phyloP scores from a whole-genome alignment of 345 rosid species.

The Arabis hirsuta region DNA sequence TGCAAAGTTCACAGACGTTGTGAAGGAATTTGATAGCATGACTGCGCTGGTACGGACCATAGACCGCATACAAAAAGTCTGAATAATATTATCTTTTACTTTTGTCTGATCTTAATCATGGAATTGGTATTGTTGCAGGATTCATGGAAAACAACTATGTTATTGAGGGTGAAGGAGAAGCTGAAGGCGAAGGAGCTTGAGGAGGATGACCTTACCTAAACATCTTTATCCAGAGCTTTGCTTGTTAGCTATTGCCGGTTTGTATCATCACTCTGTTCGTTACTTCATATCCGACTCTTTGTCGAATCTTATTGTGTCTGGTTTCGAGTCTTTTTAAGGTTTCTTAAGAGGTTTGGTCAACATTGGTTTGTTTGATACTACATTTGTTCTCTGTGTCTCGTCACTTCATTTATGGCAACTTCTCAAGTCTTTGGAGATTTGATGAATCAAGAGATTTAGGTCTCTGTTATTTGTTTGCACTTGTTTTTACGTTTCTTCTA shows the following conservation, averaged over 20 bases:
- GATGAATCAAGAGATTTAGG: constrained; percentile 1
- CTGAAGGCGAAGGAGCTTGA: constrained; percentile 93
- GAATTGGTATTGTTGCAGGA: constrained; percentile 54
- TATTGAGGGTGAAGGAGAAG: constrained; percentile 97
- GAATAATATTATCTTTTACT: background rate
- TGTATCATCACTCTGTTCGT: constrained; percentile 19
- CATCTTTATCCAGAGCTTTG: constrained; percentile 19
- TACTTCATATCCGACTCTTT: constrained; percentile 33
- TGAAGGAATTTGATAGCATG: constrained; percentile 99
- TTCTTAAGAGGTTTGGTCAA: constrained; percentile 36
- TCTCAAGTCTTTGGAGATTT: constrained; percentile 23
- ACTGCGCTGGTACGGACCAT: constrained; percentile 74
- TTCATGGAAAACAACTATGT: constrained; percentile 93
- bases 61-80: background rate
- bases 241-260: constrained; percentile 14
- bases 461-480: background rate
- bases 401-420: constrained; percentile 26
- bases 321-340: constrained; percentile 32
- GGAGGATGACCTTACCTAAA: constrained; percentile 96
- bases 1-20: constrained; percentile 80
- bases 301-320: constrained; percentile 36
- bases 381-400: constrained; percentile 21
- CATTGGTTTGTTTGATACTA: constrained; percentile 34
- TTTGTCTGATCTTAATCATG: constrained; percentile 20
- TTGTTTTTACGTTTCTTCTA: constrained; percentile 6